phyloP scores from a whole-genome alignment of 208 protist genomes.

The Tetramitus jugosus region DNA sequence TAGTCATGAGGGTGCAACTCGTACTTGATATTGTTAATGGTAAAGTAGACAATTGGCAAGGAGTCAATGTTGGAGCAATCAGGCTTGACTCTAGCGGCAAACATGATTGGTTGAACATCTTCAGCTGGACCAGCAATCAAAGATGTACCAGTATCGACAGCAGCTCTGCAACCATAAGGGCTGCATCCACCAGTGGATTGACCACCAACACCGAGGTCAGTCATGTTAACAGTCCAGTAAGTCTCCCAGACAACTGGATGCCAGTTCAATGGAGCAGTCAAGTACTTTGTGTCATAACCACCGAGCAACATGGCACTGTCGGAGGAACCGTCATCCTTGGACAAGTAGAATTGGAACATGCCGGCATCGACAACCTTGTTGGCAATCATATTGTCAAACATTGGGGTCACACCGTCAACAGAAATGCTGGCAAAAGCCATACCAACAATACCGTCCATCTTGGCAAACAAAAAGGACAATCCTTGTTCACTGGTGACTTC shows the following conservation, averaged over 20 bases:
- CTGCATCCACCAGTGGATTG: slow-evolving; percentile 40
- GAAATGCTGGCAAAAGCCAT: slow-evolving; percentile 64
- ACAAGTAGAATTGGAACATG: slow-evolving; percentile 45
- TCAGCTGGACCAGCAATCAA: slow-evolving; percentile 71
- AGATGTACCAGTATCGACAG: slow-evolving; percentile 85
- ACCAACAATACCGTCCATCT: slow-evolving; percentile 79
- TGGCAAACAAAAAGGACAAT: slow-evolving; percentile 68
- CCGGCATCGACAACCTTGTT: slow-evolving; percentile 44
- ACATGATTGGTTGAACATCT: slow-evolving; percentile 36
- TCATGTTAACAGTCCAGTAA: slow-evolving; percentile 75
- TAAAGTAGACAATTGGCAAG: slow-evolving; percentile 60
- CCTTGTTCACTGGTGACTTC: slow-evolving; percentile 74
- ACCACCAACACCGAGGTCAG: slow-evolving; percentile 41
- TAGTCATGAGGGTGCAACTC: slow-evolving; percentile 63
- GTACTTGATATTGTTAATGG: slow-evolving; percentile 53
- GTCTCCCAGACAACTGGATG: slow-evolving; percentile 65
- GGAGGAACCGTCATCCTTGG: background rate
- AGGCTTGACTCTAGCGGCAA: slow-evolving; percentile 46
- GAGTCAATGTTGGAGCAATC: slow-evolving; percentile 43
- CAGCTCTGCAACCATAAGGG: slow-evolving; percentile 40
- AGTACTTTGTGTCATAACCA: slow-evolving; percentile 60
- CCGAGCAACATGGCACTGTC: slow-evolving; percentile 58
- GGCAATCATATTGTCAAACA: slow-evolving; percentile 42
- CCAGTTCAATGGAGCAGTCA: slow-evolving; percentile 63
- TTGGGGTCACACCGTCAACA: slow-evolving; percentile 45